These are phyloP conservation scores for Inonotus obliquus DNA, from an alignment of 1,284 basidiomycete genomes.

Conservation along the genomic window DNA sequence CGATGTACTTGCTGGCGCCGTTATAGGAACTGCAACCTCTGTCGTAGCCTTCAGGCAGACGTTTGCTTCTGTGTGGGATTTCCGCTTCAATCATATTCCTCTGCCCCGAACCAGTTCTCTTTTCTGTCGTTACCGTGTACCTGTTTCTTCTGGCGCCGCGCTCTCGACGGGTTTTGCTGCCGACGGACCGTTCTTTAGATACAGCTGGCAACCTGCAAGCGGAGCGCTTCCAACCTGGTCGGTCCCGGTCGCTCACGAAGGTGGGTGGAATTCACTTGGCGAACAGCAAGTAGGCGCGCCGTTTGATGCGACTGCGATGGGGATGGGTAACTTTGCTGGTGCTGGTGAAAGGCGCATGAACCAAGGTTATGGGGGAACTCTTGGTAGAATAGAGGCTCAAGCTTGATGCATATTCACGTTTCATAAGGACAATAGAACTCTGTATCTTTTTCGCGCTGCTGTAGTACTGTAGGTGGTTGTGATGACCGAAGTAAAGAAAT, in stretches of 20 bases:
- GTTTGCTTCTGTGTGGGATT: constrained; percentile 50
- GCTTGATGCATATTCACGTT: background rate
- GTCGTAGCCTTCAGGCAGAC: constrained; percentile 52
- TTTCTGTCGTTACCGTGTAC: constrained; percentile 33
- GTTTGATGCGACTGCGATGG: constrained; percentile 22
- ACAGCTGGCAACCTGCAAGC: constrained; percentile 25
- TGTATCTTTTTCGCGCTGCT: background rate
- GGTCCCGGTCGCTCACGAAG: constrained; percentile 40
- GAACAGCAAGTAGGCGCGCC: constrained; percentile 23
- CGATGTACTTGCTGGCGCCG: constrained; percentile 46
- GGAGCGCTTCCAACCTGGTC: constrained; percentile 26
- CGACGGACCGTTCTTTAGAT: constrained; percentile 29
- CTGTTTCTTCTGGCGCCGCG: constrained; percentile 21
- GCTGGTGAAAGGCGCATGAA: background rate
- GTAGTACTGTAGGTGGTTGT: background rate
- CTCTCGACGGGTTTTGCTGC: background rate
- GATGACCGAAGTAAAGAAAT: background rate
- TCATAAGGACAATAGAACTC: background rate
- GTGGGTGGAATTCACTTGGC: constrained; percentile 34
- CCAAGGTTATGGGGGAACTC: background rate
- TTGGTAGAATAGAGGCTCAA: background rate
- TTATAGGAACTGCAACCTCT: constrained; percentile 45
- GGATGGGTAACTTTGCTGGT: background rate
- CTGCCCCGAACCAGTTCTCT: constrained; percentile 43
- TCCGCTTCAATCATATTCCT: constrained; percentile 53